phyloP scores from a whole-genome alignment of 73 alveolate species.

The Symbiodinium pilosum region DNA sequence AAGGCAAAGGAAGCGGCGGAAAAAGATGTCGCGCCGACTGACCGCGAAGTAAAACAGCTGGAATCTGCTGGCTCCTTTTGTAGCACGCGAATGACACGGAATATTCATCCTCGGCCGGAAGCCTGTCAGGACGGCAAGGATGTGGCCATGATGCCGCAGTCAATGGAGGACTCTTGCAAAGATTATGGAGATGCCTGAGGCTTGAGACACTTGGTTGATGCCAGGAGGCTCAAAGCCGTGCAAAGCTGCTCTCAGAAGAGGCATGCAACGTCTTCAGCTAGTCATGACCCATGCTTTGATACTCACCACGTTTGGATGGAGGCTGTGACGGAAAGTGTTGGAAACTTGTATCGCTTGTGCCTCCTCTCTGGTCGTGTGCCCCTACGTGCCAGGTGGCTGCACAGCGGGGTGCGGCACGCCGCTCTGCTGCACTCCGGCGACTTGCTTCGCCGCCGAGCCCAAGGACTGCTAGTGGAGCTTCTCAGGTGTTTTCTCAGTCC shows the following conservation, averaged over 20 bases:
- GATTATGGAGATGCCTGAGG: no score
- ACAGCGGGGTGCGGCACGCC: background rate
- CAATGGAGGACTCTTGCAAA: conserved; percentile 8
- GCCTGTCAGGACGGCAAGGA: conserved; percentile 45
- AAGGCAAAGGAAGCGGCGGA: conserved; percentile 2
- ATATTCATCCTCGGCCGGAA: no score
- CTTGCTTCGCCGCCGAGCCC: conserved; percentile 46
- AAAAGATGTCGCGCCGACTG: background rate
- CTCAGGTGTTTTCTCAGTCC: no score
- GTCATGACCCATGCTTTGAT: no score
- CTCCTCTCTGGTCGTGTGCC: no score
- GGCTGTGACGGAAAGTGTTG: no score
- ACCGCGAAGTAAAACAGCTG: no score
- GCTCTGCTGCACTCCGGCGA: conserved; percentile 36
- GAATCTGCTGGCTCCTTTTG: no score
- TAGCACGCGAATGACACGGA: no score
- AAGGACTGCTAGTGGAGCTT: background rate
- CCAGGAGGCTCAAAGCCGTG: conserved; percentile 47
- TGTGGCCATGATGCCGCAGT: conserved; percentile 67
- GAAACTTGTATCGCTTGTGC: no score
- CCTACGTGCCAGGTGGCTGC: conserved; percentile 55
- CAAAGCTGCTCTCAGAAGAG: conserved; percentile 37
- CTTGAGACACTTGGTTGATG: background rate
- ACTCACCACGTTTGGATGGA: no score
- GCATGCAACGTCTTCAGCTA: no score